Conservation (phyloP, 2,329 filamentous ascomycete genomes). For the Chalara sp. region DNA sequence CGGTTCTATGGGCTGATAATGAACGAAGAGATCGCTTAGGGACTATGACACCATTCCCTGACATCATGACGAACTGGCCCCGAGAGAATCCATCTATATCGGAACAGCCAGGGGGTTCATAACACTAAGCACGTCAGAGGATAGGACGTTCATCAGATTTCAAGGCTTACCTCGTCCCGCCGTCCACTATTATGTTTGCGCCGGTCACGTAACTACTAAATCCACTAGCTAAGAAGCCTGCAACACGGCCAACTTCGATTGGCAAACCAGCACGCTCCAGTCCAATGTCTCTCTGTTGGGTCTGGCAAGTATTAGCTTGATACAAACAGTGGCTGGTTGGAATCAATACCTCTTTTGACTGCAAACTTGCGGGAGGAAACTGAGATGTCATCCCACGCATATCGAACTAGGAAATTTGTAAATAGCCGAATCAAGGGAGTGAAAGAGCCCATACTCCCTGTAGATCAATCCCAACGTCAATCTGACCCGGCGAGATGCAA, state of each 20-base stretch:
- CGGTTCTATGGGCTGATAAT: no score
- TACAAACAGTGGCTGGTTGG: background rate
- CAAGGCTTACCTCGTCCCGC: constrained; percentile 36
- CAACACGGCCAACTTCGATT: constrained; percentile 52
- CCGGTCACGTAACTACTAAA: constrained; percentile 59
- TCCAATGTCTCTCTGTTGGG: constrained; percentile 45
- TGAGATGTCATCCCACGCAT: constrained; percentile 43
- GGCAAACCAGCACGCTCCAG: constrained; percentile 51
- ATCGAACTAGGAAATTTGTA: constrained; percentile 32
- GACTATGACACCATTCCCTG: no score
- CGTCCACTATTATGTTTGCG: constrained; percentile 55
- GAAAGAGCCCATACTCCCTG: constrained; percentile 30
- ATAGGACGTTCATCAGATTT: background rate
- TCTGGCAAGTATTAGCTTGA: constrained; percentile 16
- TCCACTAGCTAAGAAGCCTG: constrained; percentile 54
- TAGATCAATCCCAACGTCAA: constrained; percentile 35
- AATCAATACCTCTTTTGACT: constrained; percentile 36
- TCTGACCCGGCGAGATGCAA: constrained; percentile 37
- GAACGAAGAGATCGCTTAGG: no score
- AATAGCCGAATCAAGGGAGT: background rate
- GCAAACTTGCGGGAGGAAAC: constrained; percentile 47
- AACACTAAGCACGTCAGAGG: constrained; percentile 20
- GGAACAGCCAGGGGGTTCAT: constrained; percentile 28
- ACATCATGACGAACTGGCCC: no score
- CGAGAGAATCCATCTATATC: background rate